Conservation (phyloP, 176 grass and related monocot species). For the Lolium perenne region DNA sequence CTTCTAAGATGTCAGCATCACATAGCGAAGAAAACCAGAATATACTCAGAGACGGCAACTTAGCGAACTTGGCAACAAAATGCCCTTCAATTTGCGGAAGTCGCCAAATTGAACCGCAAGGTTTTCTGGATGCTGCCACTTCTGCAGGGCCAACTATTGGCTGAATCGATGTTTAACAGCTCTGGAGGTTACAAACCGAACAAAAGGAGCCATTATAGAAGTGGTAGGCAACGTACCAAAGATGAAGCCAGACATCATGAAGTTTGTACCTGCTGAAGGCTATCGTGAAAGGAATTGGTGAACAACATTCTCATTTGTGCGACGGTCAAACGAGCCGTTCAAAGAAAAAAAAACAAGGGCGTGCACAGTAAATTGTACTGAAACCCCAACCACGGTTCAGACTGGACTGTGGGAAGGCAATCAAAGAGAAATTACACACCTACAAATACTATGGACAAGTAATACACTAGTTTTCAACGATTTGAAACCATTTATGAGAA, state of each 20-base stretch:
- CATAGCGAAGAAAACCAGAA: neutral
- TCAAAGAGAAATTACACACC: conserved; percentile 57
- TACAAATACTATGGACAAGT: conserved; percentile 88
- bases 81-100: conserved; percentile 73
- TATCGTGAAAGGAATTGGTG: conserved; percentile 69
- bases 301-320: conserved; percentile 90
- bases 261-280: conserved; percentile 72
- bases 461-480: conserved; percentile 78
- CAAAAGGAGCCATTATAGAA: conserved; percentile 14
- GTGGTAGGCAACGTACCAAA: neutral
- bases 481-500: conserved; percentile 92
- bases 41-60: conserved; percentile 47
- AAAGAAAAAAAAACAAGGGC: conserved; percentile 34
- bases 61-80: conserved; percentile 80
- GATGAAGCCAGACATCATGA: neutral
- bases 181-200: conserved; percentile 46
- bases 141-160: conserved; percentile 62
- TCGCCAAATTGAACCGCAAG: conserved; percentile 57
- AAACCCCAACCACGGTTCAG: neutral
- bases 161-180: conserved; percentile 57
- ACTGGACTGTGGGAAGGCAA: neutral
- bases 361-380: neutral
- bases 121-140: conserved; percentile 65
- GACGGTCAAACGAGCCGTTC: conserved; percentile 63
- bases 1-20: neutral